Base-by-base conservation (phyloP, 2,329 filamentous ascomycete genomes). In the Paraphoma chrysanthemicola region DNA sequence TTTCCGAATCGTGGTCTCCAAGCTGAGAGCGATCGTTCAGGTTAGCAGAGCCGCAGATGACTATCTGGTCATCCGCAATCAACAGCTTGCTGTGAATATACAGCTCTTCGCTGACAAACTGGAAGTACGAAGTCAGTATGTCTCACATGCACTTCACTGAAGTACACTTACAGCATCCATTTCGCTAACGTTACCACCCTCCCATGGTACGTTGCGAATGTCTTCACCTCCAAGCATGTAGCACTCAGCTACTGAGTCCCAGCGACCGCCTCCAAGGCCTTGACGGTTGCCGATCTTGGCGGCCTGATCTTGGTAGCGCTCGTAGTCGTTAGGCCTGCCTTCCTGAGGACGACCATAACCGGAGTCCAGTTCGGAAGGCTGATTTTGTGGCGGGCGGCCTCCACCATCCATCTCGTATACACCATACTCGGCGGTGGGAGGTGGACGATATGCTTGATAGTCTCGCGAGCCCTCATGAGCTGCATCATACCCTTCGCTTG, bases 1-100 rank as follows among this genome's bases (percentile, higher is more conserved):
- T 92, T 74, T 97, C 93, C 1, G 88, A 92, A 78, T 96, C 93
- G 77, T 95, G 92, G 55, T 86, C 84, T 36, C 92, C 92, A 4
- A 96, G 85, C 79, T 97, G 91, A 3, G 90, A 93, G 53, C 86
- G 82, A 66, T 88, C 88, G 66, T 90, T 90, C 67, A 90, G 80
- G 66, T 90, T 90, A 23, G 87, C 86, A 52, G 85, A 92, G 60
- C 93, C 92, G 73, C 90, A 93, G 63, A 96, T 93, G 54, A 92
- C 90, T 48, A 90, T 83, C 7, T 86, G 84, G 73, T 96, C 93
- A 70, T 96, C 92, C 44, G 89, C 91, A 57, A 96, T 95, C 56
- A 92, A 83, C 17, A 91, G 79, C 80, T 92, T 91, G 71, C 83
- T 86, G 78, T 88, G 86, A 39, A 88, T 82, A 68, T 88, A 88